Evolutionary conservation across 2,329 filamentous ascomycete species (phyloP).

Genomic region (Bipolaris sorokiniana): DNA sequence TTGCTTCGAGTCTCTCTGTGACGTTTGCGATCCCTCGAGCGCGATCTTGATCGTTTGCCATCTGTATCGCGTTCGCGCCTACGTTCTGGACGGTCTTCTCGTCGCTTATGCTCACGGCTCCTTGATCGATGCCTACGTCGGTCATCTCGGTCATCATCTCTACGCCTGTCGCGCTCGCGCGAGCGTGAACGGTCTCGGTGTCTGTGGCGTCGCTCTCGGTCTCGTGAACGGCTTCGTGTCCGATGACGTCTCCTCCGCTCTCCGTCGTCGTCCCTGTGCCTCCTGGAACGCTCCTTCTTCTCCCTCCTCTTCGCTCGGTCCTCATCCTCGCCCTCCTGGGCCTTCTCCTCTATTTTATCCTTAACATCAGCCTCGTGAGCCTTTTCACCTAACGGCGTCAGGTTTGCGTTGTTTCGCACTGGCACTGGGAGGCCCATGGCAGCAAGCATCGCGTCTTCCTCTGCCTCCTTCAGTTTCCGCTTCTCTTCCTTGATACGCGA

Average conservation of each 20-base stretch:
- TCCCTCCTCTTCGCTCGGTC: slow-evolving; percentile 25
- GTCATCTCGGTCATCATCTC: slow-evolving; percentile 39
- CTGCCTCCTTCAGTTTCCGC: slow-evolving; percentile 82
- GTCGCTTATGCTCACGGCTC: slow-evolving; percentile 36
- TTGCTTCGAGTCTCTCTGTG: slow-evolving; percentile 25
- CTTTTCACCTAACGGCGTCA: slow-evolving; percentile 62
- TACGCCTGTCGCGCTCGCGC: slow-evolving; percentile 26
- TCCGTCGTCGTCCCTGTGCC: slow-evolving; percentile 34
- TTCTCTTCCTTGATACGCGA: slow-evolving; percentile 72
- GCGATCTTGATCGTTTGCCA: slow-evolving; percentile 38
- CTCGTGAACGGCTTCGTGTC: slow-evolving; percentile 36
- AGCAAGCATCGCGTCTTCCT: slow-evolving; percentile 86
- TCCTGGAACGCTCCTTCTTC: slow-evolving; percentile 34
- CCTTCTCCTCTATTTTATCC: slow-evolving; percentile 59
- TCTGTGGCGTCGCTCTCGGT: slow-evolving; percentile 38
- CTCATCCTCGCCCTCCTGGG: slow-evolving; percentile 47
- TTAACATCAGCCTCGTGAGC: slow-evolving; percentile 62
- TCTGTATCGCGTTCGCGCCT: slow-evolving; percentile 28
- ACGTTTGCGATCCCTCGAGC: slow-evolving; percentile 24
- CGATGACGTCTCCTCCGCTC: slow-evolving; percentile 34
- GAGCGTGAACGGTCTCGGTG: slow-evolving; percentile 40
- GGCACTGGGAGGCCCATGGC: slow-evolving; percentile 81
- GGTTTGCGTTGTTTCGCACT: slow-evolving; percentile 68
- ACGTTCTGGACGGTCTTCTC: slow-evolving; percentile 34
- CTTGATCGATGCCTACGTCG: slow-evolving; percentile 38